These are phyloP conservation scores for Fraxinus nigra DNA, from an alignment of 305 asterid genomes.

Conservation along the genomic window DNA sequence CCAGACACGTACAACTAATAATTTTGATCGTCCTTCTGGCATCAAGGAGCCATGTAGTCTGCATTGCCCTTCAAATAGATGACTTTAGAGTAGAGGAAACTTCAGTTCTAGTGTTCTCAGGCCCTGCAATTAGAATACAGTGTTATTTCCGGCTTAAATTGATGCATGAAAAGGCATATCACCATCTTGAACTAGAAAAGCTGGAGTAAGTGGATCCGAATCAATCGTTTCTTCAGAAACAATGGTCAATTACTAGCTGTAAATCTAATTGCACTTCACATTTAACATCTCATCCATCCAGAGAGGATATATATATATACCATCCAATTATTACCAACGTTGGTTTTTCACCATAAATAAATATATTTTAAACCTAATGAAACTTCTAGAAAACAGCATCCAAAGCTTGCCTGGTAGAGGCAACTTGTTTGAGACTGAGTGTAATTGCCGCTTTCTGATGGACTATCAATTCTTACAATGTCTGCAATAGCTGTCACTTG, in stretches of 20 bases:
- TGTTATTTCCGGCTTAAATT: conserved; percentile 8
- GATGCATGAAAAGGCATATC: background rate
- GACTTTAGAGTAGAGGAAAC: conserved; percentile 28
- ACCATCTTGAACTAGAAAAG: background rate
- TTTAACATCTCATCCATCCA: background rate
- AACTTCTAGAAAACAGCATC: background rate
- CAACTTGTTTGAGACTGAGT: background rate
- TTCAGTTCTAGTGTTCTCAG: conserved; percentile 22
- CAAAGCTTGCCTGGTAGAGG: background rate
- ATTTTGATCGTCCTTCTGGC: background rate
- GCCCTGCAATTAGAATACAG: conserved; percentile 34
- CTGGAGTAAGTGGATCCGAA: background rate
- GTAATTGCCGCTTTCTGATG: background rate
- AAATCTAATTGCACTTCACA: background rate
- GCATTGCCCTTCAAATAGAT: conserved; percentile 26
- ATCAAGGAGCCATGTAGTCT: background rate
- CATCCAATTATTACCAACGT: background rate
- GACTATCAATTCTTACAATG: background rate
- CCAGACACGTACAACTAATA: background rate
- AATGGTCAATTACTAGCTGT: background rate
- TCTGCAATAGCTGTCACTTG: background rate
- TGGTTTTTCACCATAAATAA: background rate
- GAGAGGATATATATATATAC: background rate
- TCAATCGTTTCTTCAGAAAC: background rate
- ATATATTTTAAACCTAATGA: background rate